Evolutionary conservation across 768 basidiomycete genomes (phyloP).

Genomic region (Pisolithus tinctorius): DNA sequence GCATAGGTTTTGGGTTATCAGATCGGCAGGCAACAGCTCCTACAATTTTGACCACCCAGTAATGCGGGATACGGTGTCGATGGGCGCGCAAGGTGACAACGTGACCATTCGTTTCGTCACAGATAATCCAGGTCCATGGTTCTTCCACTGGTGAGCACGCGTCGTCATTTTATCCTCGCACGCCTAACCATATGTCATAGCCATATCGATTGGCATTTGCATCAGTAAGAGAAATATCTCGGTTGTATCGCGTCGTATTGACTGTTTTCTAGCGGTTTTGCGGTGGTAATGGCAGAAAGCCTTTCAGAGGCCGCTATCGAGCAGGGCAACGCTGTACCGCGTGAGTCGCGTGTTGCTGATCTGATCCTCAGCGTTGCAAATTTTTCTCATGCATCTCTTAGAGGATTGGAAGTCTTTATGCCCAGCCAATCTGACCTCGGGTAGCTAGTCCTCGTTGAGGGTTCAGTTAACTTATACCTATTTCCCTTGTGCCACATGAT

Average conservation of each 20-base stretch:
- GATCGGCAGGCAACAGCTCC: conserved; percentile 30
- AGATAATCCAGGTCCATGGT: conserved; percentile 46
- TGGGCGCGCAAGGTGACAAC: conserved; percentile 12
- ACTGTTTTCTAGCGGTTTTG: background rate
- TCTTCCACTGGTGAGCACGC: conserved; percentile 11
- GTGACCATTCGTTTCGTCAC: conserved; percentile 43
- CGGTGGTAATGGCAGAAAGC: conserved; percentile 3
- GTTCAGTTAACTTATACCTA: too few relatives aligned
- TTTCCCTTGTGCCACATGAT: too few relatives aligned
- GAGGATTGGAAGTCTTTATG: too few relatives aligned
- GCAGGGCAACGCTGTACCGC: background rate
- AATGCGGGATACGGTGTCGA: conserved; percentile 38
- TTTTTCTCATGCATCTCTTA: too few relatives aligned
- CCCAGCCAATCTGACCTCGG: too few relatives aligned
- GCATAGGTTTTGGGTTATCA: conserved; percentile 41
- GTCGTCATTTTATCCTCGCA: background rate
- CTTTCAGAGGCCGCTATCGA: conserved; percentile 1
- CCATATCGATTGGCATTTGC: conserved; percentile 16
- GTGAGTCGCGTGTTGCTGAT: background rate
- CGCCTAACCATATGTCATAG: conserved; percentile 2
- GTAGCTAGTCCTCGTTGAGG: too few relatives aligned
- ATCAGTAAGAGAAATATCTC: conserved; percentile 5
- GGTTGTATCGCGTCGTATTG: background rate
- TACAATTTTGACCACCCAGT: conserved; percentile 50
- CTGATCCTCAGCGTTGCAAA: too few relatives aligned